A percentile compares a stretch with the other conserved stretches of the same genome.
phyloP scores from a whole-genome alignment of 306 rosid species.

The Trifolium dubium region DNA sequence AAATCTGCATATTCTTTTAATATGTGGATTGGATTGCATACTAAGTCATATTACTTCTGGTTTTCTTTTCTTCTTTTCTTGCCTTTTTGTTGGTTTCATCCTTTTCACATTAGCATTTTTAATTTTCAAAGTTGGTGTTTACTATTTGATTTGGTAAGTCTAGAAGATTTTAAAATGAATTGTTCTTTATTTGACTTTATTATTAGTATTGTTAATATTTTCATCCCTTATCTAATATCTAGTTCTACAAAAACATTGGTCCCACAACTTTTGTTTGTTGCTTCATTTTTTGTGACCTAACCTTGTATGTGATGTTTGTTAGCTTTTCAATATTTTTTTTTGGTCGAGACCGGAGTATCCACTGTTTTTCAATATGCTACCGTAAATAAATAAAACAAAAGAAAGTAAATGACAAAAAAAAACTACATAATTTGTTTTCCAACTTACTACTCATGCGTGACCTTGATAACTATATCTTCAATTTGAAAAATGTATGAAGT shows the following conservation, averaged over 20 bases:
- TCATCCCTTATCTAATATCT: conserved; percentile 15
- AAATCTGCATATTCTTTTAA: background rate
- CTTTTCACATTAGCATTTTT: conserved; percentile 31
- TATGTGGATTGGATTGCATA: background rate
- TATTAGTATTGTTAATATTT: conserved; percentile 16
- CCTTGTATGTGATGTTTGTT: background rate
- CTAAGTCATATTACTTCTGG: conserved; percentile 13
- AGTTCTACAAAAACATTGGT: conserved; percentile 3
- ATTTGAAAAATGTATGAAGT: background rate
- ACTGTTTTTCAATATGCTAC: background rate
- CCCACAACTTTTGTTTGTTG: conserved; percentile 17
- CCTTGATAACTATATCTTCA: conserved; percentile 12
- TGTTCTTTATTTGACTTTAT: conserved; percentile 36
- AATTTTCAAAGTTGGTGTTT: conserved; percentile 27
- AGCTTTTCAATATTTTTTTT: conserved; percentile 6
- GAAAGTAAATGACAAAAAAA: background rate
- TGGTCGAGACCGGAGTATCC: too few relatives aligned
- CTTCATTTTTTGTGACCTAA: background rate
- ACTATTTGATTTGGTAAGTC: conserved; percentile 43
- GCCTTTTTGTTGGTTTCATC: background rate
- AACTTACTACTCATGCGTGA: conserved; percentile 19
- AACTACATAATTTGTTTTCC: background rate
- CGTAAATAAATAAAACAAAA: background rate
- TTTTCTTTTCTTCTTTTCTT: conserved; percentile 7
- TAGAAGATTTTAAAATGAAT: conserved; percentile 34